Evolutionary conservation across 1,139 yeast species (phyloP), one percentile per base, ranked within the genome.

Genomic region (Saccharomyces hybrid): DNA sequence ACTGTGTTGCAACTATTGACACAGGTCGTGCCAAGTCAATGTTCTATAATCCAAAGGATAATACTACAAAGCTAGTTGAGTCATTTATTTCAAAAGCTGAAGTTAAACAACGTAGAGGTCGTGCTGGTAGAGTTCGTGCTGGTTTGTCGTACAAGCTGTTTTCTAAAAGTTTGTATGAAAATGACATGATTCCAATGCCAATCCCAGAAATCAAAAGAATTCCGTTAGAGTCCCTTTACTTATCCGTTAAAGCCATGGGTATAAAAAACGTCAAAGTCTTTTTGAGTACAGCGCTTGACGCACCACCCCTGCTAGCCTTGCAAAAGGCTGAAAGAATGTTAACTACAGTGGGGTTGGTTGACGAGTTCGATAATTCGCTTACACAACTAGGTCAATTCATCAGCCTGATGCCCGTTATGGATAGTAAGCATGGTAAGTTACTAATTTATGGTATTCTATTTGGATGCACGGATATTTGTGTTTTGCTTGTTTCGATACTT

Each of bases 71-170:
- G 56, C 76, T 93, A 47, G 76, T 84, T 3, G 98, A 91, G 65
- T 76, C 79, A 3, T 91, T 96, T 90, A 89, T 91, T 38, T 91
- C 98, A 0, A 80, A 80, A 59, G 97, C 98, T 0, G 96, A 95
- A 65, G 84, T 85, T n/a, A 81, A 83, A 47, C 99, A 93, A 70
- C 80, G 99, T 71, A 77, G 96, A 67, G 99, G 99, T 67, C 88
- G 99, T 76, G 95, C 98, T n/a, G 99, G 99, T 59, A 93, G 99
- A 79, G 90, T 91, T 14, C 80, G 84, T 28, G 77, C 76, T 29
- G 99, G 99, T 56, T 75, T 75, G 9, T 90, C 97, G 59, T 93
- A 83, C 71, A 91, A 88, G 65, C 68, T 93, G 49, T 93, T 82
- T 69, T 85, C 97, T 0, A 71, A 74, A 53, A 80, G 79, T 1